Conservation (phyloP, 768 basidiomycete species). For the Leccinum variicolor region DNA sequence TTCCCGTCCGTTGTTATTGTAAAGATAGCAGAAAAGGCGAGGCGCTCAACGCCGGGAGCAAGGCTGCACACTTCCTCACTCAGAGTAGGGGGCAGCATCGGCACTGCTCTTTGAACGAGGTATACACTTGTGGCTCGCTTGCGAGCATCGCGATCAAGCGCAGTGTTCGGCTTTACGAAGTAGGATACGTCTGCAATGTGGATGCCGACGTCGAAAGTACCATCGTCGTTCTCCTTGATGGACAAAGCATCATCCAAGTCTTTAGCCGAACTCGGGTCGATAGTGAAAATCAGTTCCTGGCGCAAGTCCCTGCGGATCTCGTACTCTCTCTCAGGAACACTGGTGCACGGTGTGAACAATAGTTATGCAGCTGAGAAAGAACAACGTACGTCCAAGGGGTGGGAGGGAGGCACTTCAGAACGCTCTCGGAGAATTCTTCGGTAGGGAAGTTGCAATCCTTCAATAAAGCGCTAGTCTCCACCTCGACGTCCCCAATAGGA, state of each 20-base stretch:
- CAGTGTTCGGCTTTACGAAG: slow-evolving; percentile 93
- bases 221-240: slow-evolving; percentile 84
- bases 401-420: slow-evolving; percentile 73
- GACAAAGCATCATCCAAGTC: slow-evolving; percentile 96
- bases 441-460: slow-evolving; percentile 99
- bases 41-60: slow-evolving; percentile 80
- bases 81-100: slow-evolving; percentile 94
- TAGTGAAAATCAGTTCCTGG: slow-evolving; percentile 81
- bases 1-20: slow-evolving; percentile 81
- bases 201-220: slow-evolving; percentile 89
- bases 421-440: slow-evolving; percentile 94
- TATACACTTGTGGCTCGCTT: slow-evolving; percentile 98
- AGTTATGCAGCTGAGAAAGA: not conserved
- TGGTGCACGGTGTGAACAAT: slow-evolving; percentile 27
- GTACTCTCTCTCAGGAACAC: slow-evolving; percentile 85
- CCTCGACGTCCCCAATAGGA: slow-evolving; percentile 97
- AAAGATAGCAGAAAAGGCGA: slow-evolving; percentile 88
- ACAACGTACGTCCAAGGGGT: slow-evolving; percentile 82
- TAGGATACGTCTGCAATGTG: slow-evolving; percentile 96
- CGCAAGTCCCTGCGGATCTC: slow-evolving; percentile 89
- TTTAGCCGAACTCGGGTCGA: slow-evolving; percentile 86
- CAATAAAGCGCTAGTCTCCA: slow-evolving; percentile 93
- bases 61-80: slow-evolving; percentile 94
- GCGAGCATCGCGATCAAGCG: slow-evolving; percentile 96
- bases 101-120: slow-evolving; percentile 91